Base-by-base conservation (phyloP, 2,329 filamentous ascomycete genomes). In the Ophiostoma triangulosporum region DNA sequence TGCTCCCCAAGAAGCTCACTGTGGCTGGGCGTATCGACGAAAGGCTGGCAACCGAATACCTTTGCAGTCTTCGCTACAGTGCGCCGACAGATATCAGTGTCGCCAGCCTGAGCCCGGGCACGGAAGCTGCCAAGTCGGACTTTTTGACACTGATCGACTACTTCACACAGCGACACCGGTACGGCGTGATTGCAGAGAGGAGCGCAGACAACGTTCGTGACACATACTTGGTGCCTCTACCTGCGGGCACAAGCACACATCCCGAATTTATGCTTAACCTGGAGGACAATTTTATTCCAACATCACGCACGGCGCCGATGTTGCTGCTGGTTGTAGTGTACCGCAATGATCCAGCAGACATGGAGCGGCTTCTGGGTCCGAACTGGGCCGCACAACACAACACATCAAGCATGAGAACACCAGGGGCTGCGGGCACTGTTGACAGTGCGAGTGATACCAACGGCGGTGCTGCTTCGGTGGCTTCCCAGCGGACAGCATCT, bases 191-290 rank as follows among this genome's bases (percentile, higher is more conserved):
- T 6, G 83, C 83, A 14, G 86, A 91, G 63, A 85, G 86, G 65
- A 77, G 78, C 1, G 70, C 82, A 29, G 77, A 81, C 20, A 84
- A 88, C 56, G 85, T 96, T 49, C 84, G 89, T 56, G 91, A 97
- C 64, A 87, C 90, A 1, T 97, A 97, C 65, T 77, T 97, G 31
- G 84, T 96, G 9, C 91, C 93, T 0, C 80, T 97, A 4, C 80
- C 88, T 31, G 76, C 82, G 5, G 88, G 87, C 26, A 74, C 79
- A 26, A 74, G 73, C 32, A 78, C 77, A 50, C 78, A 91, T 43
- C 91, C 93, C 0, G 86, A 90, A 57, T 95, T 96, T 62, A 81
- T 96, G 66, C 79, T 88, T 57, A 86, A 95, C 62, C 76, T 97
- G n/a, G 83, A 88, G 58, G 85, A 91, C 61, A 90, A 90, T 65